Percentiles rank a stretch among this genome's conserved stretches.
Evolutionary conservation across 768 basidiomycete species (phyloP).

Genomic region (Termitomyces sp.): DNA sequence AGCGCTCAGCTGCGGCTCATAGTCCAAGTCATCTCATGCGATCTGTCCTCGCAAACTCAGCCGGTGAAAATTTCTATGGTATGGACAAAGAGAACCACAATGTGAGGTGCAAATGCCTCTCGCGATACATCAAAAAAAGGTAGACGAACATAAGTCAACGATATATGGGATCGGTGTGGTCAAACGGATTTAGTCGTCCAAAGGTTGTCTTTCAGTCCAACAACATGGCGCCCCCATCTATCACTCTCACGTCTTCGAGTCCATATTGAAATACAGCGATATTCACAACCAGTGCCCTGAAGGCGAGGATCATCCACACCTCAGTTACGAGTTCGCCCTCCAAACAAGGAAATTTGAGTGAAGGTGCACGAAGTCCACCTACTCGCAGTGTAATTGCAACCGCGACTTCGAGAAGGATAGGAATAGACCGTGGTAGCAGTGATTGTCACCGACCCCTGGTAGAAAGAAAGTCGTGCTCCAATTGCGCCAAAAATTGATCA

Average conservation of each 20-base stretch:
- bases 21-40: no score
- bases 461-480: conserved; percentile 58
- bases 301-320: not conserved
- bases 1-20: no score
- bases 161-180: not conserved
- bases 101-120: no score
- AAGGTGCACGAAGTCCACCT: not conserved
- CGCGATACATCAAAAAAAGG: no score
- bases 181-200: not conserved
- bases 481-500: conserved; percentile 60
- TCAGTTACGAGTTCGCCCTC: no score
- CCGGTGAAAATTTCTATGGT: no score
- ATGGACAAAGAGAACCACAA: no score
- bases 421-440: not conserved
- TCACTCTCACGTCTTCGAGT: no score
- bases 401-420: not conserved
- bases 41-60: no score
- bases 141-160: no score
- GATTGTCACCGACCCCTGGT: conserved; percentile 10
- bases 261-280: not conserved
- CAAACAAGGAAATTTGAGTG: not conserved
- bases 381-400: not conserved
- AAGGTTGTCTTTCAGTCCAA: not conserved
- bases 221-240: no score
- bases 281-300: not conserved